phyloP scores from a whole-genome alignment of 2,329 filamentous ascomycete species.

The Venturia effusa region DNA sequence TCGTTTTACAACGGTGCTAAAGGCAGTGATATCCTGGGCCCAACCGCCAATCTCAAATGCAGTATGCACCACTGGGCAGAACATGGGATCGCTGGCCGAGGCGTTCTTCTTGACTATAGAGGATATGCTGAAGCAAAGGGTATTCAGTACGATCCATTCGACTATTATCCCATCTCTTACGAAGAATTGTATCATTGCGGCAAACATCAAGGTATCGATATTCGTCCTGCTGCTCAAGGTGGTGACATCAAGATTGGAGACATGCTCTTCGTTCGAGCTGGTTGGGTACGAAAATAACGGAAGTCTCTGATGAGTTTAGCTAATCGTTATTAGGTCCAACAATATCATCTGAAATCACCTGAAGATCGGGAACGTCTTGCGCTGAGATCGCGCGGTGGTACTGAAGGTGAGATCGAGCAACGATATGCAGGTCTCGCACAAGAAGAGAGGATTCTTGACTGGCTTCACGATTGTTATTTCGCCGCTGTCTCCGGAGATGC shows the following conservation, averaged over 20 bases:
- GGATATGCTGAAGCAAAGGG: conserved; percentile 31
- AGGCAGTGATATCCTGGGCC: conserved; percentile 29
- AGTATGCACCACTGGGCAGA: conserved; percentile 35
- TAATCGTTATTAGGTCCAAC: conserved; percentile 32
- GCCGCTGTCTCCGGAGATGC: conserved; percentile 54
- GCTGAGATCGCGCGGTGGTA: conserved; percentile 34
- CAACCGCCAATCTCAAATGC: conserved; percentile 31
- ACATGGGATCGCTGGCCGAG: conserved; percentile 34
- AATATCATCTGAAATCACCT: conserved; percentile 37
- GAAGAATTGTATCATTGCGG: conserved; percentile 47
- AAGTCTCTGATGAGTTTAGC: not conserved
- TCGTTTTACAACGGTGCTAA: conserved; percentile 34
- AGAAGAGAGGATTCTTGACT: conserved; percentile 47
- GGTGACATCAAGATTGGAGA: conserved; percentile 50
- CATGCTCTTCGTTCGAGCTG: conserved; percentile 54
- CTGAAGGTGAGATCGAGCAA: conserved; percentile 26
- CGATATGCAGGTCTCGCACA: conserved; percentile 41
- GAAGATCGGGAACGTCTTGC: conserved; percentile 25
- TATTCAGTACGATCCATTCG: conserved; percentile 30
- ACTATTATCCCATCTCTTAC: conserved; percentile 31
- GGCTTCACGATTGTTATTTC: conserved; percentile 61
- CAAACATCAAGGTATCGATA: conserved; percentile 48
- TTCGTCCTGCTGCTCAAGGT: conserved; percentile 43
- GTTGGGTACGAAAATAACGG: conserved; percentile 27
- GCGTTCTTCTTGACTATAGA: conserved; percentile 33